phyloP scores from a whole-genome alignment of 805 yeast genomes.

The Yarrowia keelungensis region DNA sequence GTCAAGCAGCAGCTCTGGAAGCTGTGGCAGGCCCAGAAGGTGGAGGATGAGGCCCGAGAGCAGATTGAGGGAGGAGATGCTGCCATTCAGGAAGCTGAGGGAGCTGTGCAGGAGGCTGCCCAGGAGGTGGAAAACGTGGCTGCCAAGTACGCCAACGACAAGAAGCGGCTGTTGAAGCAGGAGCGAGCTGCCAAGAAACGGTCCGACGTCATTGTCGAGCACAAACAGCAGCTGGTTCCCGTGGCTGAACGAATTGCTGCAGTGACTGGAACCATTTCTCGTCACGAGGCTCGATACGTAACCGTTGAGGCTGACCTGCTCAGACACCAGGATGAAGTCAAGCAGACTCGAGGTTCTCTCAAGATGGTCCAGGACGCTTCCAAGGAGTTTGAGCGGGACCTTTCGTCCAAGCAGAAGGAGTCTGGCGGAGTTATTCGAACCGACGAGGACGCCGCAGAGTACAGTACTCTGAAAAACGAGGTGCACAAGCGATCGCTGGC shows the following conservation, averaged over 20 bases:
- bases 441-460: conserved; percentile 12
- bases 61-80: conserved; percentile 45
- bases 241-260: conserved; percentile 28
- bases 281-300: conserved; percentile 18
- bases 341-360: conserved; percentile 29
- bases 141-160: conserved; percentile 21
- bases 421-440: conserved; percentile 17
- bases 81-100: conserved; percentile 38
- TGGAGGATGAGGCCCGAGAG: conserved; percentile 45
- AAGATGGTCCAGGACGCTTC: conserved; percentile 37
- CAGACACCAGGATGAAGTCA: conserved; percentile 22
- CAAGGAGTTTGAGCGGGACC: conserved; percentile 42
- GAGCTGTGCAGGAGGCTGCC: conserved; percentile 42
- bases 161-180: conserved; percentile 14
- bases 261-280: conserved; percentile 11
- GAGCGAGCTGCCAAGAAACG: conserved; percentile 29
- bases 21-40: conserved; percentile 64
- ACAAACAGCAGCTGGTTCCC: conserved; percentile 33
- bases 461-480: conserved; percentile 36
- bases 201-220: neutral
- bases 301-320: conserved; percentile 12
- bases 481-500: conserved; percentile 38
- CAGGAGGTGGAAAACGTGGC: conserved; percentile 27
- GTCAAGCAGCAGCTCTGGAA: conserved; percentile 65
- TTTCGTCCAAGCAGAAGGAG: conserved; percentile 31